Base-by-base conservation (phyloP, 2,329 filamentous ascomycete genomes). In the Botryotinia convoluta region DNA sequence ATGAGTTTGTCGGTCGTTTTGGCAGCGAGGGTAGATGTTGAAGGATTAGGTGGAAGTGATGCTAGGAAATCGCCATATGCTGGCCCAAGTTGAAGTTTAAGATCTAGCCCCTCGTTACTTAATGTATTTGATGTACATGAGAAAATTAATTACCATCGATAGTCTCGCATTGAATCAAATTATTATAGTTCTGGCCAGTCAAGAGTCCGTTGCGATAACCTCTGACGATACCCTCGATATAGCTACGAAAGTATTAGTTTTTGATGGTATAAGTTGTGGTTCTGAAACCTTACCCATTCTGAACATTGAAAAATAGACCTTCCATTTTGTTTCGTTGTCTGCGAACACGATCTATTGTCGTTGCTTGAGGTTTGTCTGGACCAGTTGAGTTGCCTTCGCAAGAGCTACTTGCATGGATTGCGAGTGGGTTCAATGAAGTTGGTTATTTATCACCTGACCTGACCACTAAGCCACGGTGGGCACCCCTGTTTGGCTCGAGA, bases 1-100 rank as follows among this genome's bases (percentile, higher is more conserved):
- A 99, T 95, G 77, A 99, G 91, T 86, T 99, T 99, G 82, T 99
- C 96, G 80, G 96, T 98, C 72, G 96, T 96, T 86, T 96, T 98
- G 79, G 93, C 90, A 74, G 96, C 96, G 78, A 99, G 93, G 77
- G 92, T 91, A 76, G 96, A 98, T 57, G 96, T 99, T 63, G 96
- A 98, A 73, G 96, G 95, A 84, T 98, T 98, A 45, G 96, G 96
- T 73, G 96, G 95, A 69, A 99, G 91, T 76, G 93, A 90, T 77
- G 93, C 91, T 78, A 99, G 93, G 84, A 97, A 97, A 85, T 99
- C 96, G 84, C 97, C 96, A 81, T 99, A 99, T 69, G 96, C 92
- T 76, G 96, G 96, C 72, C 93, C 94, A 60, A 99, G 94, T 85
- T 99, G 96, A 73, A 98, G 91, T 86, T 98, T 99, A 77, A 99